Evolutionary conservation across 2,329 filamentous ascomycete genomes (phyloP), one percentile per base, ranked within the genome.

Genomic region (Pseudogymnoascus sp.): DNA sequence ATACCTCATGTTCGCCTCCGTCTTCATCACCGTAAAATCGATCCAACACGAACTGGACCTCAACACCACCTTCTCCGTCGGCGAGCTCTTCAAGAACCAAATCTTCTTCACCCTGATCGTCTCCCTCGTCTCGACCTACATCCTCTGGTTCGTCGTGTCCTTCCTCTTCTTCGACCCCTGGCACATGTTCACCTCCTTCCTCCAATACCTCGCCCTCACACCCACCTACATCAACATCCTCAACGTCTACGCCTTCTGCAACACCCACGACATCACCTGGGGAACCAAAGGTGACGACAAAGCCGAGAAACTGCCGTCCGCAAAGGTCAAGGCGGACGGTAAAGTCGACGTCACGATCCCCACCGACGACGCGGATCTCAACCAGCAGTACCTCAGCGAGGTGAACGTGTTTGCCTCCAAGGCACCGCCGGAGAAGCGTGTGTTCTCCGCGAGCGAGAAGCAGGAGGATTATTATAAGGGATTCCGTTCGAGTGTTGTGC

Each of bases 381-480:
- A 99, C 76, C 90, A 91, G 0, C 92, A 96, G 74, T 99, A 99
- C 76, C 91, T 97, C 73, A 81, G 87, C 40, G 95, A 99, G 73
- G 78, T 97, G 60, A 77, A 81, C 2, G 82, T 87, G 12, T 96
- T 97, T 73, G 78, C 82, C 50, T 78, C 79, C 25, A 97, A 97
- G 76, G 85, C 85, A 53, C 87, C 88, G 28, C 86, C 88, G 67
- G 87, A 91, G 66, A 86, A 88, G 76, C 86, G 85, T 70, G 70
- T 79, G 0, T 82, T 84, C 0, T 81, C 80, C 0, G 74, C 82
- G 0, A 73, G 78, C 0, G 93, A 97, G 73, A 91, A 89, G 72
- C 93, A 99, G 75, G 91, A 97, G 80, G 95, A 99, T 75, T 99
- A 97, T 78, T 99, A 99, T 83, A 92, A 93, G 71, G 95, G 93